Percentiles rank a stretch among this genome's conserved stretches.
These are phyloP conservation scores for Canariomyces notabilis DNA, from an alignment of 2,329 filamentous ascomycete species.

Conservation along the genomic window DNA sequence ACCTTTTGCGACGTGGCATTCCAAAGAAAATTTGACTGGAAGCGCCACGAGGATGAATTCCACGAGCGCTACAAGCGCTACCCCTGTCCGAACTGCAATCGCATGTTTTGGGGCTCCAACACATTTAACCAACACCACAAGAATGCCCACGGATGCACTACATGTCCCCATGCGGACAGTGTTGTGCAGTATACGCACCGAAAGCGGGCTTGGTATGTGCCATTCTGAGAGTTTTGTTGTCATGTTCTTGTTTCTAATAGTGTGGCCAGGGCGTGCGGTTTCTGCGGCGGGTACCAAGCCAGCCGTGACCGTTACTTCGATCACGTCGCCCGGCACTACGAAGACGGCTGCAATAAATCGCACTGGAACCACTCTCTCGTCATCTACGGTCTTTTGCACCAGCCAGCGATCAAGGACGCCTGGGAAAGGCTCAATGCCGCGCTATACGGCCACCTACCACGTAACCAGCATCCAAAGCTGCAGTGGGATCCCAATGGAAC, in stretches of 20 bases:
- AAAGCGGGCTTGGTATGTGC: slow-evolving; percentile 53
- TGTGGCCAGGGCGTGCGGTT: slow-evolving; percentile 50
- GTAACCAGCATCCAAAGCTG: slow-evolving; percentile 50
- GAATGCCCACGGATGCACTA: slow-evolving; percentile 52
- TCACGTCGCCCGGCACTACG: slow-evolving; percentile 64
- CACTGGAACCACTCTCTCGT: slow-evolving; percentile 68
- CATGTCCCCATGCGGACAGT: slow-evolving; percentile 60
- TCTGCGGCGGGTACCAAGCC: slow-evolving; percentile 58
- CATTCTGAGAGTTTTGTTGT: background rate
- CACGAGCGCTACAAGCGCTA: slow-evolving; percentile 65
- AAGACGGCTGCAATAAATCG: slow-evolving; percentile 55
- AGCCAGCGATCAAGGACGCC: slow-evolving; percentile 55
- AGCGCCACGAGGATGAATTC: slow-evolving; percentile 64
- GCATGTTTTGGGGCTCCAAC: slow-evolving; percentile 63
- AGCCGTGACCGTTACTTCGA: slow-evolving; percentile 63
- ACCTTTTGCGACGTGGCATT: slow-evolving; percentile 60
- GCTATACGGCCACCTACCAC: slow-evolving; percentile 40
- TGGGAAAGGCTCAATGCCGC: slow-evolving; percentile 54
- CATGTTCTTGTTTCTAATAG: slow-evolving; percentile 2
- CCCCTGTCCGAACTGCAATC: slow-evolving; percentile 63
- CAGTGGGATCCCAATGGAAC: slow-evolving; percentile 56
- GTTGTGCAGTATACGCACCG: slow-evolving; percentile 55
- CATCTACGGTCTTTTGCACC: slow-evolving; percentile 62
- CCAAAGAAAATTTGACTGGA: slow-evolving; percentile 65
- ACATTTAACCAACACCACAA: slow-evolving; percentile 65